Evolutionary conservation across 352 stramenopile genomes (phyloP), one percentile per base, ranked within the genome.

Genomic region (Phytophthora podocarpi): DNA sequence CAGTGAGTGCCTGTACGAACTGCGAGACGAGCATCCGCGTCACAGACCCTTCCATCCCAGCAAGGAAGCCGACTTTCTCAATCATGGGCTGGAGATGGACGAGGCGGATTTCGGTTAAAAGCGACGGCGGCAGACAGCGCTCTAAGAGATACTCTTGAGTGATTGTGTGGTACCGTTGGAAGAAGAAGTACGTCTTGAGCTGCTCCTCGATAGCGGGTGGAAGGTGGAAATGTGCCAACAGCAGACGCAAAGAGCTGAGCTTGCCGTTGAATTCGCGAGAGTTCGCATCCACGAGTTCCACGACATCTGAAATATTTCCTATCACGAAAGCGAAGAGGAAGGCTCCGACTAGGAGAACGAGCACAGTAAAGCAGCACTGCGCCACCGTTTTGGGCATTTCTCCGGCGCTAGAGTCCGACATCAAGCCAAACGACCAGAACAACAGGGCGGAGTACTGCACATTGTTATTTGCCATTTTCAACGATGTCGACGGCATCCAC

Each of bases 171-270:
- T 80, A 82, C 2, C 72, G 67, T 45, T 81, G 66, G 43, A 89
- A 91, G 23, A 91, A 87, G 30, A 81, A 87, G 35, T 82, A 89
- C 0, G 72, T 87, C 58, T 91, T 87, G 18, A 91, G 64, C 23
- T 83, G 82, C 46, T 74, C 63, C 32, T 86, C 53, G 7, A 90
- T 74, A 6, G 66, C 21, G 1, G 43, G 31, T 8, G 80, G 74
- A 1, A 91, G 46, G 11, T 67, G 55, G 39, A 90, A 91, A 50
- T 90, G 82, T 0, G 34, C 31, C 4, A 89, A 41, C 4, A 91
- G 55, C n/a, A 82, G 74, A 0, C 82, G 69, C 6, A 91, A 40
- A 0, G 77, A 85, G 24, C 67, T 74, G n/a, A 91, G 40, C 13
- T 87, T 82, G 5, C 52, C 42, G 23, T 85, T 87, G 46, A 89